phyloP scores from a whole-genome alignment of 306 rosid species.

The Lablab purpureus region DNA sequence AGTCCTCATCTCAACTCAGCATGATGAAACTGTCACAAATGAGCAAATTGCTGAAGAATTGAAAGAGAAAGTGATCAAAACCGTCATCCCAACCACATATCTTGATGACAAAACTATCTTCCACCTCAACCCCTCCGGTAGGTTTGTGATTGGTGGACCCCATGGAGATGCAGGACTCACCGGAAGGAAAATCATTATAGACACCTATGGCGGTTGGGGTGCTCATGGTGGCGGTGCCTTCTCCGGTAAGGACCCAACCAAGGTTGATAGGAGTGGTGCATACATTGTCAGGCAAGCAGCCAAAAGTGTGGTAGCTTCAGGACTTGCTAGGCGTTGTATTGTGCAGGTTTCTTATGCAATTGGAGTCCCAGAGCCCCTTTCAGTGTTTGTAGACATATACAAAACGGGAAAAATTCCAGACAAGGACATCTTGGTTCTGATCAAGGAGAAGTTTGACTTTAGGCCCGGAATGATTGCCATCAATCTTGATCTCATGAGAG shows the following conservation, averaged over 20 bases:
- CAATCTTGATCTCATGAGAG: constrained; percentile 75
- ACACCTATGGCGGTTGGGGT: constrained; percentile 93
- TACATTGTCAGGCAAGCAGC: constrained; percentile 87
- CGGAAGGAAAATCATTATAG: constrained; percentile 85
- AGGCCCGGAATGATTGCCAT: constrained; percentile 89
- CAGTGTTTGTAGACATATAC: constrained; percentile 75
- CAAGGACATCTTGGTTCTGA: constrained; percentile 69
- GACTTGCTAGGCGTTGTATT: constrained; percentile 75
- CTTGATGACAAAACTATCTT: constrained; percentile 82
- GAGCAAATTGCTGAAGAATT: constrained; percentile 71
- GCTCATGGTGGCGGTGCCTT: constrained; percentile 94
- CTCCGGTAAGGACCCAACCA: constrained; percentile 90
- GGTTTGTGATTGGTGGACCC: constrained; percentile 89
- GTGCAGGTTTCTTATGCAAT: constrained; percentile 93
- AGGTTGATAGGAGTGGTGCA: constrained; percentile 88
- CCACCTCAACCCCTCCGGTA: constrained; percentile 83
- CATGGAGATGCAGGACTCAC: constrained; percentile 93
- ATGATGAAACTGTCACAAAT: constrained; percentile 73
- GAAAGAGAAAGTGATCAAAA: constrained; percentile 81
- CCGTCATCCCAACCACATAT: constrained; percentile 72
- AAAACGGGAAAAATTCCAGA: constrained; percentile 76
- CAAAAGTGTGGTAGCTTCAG: constrained; percentile 81
- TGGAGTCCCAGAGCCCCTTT: constrained; percentile 83
- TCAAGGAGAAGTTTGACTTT: constrained; percentile 76
- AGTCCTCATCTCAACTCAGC: constrained; percentile 85